These are phyloP conservation scores for Amylostereum areolatum DNA, from an alignment of 1,284 basidiomycete genomes.

Conservation along the genomic window DNA sequence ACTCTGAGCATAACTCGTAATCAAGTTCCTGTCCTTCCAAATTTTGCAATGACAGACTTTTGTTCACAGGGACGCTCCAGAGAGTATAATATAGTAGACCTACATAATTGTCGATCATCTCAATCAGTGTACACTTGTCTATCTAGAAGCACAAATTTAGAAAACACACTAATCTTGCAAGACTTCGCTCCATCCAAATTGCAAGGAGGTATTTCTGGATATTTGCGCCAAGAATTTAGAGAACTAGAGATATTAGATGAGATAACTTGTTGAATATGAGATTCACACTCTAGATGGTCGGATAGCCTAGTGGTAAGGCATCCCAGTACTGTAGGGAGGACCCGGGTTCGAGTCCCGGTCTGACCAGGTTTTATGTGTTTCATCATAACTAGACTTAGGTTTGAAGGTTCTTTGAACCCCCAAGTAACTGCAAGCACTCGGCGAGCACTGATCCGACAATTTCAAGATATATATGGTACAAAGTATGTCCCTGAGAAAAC, in stretches of 20 bases:
- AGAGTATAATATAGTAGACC: slow-evolving; percentile 25
- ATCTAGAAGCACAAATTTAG: slow-evolving; percentile 24
- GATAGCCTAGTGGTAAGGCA: no score
- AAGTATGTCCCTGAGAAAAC: no score
- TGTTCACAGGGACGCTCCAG: slow-evolving; percentile 32
- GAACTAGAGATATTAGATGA: slow-evolving; percentile 28
- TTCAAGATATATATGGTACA: slow-evolving; percentile 1
- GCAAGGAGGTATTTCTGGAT: slow-evolving; percentile 10
- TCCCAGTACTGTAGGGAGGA: no score
- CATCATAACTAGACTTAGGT: slow-evolving; percentile 22
- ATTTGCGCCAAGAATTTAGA: slow-evolving; percentile 23
- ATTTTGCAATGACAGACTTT: slow-evolving; percentile 39
- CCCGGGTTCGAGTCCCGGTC: no score
- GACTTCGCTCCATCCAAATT: slow-evolving; percentile 20
- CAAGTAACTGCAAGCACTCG: slow-evolving; percentile 13
- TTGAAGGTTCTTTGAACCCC: slow-evolving; percentile 14
- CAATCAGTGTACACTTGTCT: slow-evolving; percentile 30
- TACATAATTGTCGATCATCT: slow-evolving; percentile 22
- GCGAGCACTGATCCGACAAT: slow-evolving; percentile 14
- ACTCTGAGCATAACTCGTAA: slow-evolving; percentile 16
- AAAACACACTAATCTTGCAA: slow-evolving; percentile 27
- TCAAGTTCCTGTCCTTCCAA: slow-evolving; percentile 29
- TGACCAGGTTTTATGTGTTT: no score
- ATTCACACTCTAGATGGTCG: no score
- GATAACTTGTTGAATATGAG: no score